Conservation (phyloP, 768 basidiomycete genomes). For the Kwoniella heveanensis region DNA sequence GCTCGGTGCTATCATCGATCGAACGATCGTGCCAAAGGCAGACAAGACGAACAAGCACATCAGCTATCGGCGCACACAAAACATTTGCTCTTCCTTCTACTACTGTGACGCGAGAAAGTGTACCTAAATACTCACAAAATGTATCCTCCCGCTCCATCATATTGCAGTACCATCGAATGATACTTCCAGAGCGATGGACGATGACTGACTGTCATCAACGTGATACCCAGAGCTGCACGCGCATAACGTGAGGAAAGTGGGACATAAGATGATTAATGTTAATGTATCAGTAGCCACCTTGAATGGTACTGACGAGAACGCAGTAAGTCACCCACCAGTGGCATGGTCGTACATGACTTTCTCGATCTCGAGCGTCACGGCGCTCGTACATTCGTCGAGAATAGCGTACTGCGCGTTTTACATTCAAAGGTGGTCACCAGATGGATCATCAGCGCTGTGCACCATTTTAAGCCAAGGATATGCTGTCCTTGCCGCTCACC, state of each 20-base stretch:
- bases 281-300: too few relatives aligned
- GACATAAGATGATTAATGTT: too few relatives aligned
- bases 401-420: conserved; percentile 74
- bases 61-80: too few relatives aligned
- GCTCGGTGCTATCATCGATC: conserved; percentile 67
- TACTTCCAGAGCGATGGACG: conserved; percentile 81
- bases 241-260: too few relatives aligned
- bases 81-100: too few relatives aligned
- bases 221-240: conserved; percentile 71
- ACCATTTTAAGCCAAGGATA: background rate
- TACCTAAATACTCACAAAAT: conserved; percentile 87
- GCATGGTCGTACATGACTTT: conserved; percentile 94
- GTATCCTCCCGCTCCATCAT: conserved; percentile 92
- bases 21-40: background rate
- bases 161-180: conserved; percentile 83
- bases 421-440: too few relatives aligned
- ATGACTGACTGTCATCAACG: conserved; percentile 91
- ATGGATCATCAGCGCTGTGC: background rate
- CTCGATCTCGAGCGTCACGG: conserved; percentile 90
- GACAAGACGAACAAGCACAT: too few relatives aligned
- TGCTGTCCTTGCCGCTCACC: conserved; percentile 59
- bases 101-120: too few relatives aligned
- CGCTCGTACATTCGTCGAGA: conserved; percentile 91
- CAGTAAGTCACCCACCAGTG: conserved; percentile 57
- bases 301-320: background rate